Conservation (phyloP, 2,329 filamentous ascomycete genomes). For the Nannizziopsis barbatae region DNA sequence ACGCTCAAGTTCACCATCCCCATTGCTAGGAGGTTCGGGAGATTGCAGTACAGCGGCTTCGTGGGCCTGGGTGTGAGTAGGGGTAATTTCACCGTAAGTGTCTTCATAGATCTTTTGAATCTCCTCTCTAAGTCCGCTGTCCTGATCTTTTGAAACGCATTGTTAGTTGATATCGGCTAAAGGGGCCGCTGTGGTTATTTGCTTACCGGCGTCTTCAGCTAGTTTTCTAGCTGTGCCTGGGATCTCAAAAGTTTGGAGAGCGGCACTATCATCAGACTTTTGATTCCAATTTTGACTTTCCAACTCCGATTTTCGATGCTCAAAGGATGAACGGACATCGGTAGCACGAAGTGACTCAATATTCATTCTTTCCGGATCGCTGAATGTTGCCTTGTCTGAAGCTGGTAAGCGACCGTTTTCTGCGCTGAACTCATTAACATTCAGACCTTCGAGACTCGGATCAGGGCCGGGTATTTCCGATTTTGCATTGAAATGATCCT, state of each 20-base stretch:
- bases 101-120: constrained; percentile 20
- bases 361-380: constrained; percentile 21
- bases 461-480: background rate
- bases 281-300: constrained; percentile 3
- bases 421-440: background rate
- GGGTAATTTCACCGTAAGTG: constrained; percentile 17
- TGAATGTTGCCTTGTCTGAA: constrained; percentile 1
- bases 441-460: too few relatives aligned
- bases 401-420: background rate
- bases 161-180: background rate
- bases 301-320: constrained; percentile 13
- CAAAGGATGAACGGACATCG: constrained; percentile 28
- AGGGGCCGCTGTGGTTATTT: background rate
- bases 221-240: background rate
- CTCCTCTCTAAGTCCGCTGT: constrained; percentile 12
- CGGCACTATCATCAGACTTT: background rate
- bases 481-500: constrained; percentile 7
- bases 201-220: background rate
- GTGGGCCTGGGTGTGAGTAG: constrained; percentile 2
- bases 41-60: background rate
- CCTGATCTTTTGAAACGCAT: background rate
- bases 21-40: background rate
- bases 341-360: constrained; percentile 27
- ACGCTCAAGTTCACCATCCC: background rate
- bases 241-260: background rate